Conservation (phyloP, 495 filamentous ascomycete genomes). For the Rostrohypoxylon terebratum region DNA sequence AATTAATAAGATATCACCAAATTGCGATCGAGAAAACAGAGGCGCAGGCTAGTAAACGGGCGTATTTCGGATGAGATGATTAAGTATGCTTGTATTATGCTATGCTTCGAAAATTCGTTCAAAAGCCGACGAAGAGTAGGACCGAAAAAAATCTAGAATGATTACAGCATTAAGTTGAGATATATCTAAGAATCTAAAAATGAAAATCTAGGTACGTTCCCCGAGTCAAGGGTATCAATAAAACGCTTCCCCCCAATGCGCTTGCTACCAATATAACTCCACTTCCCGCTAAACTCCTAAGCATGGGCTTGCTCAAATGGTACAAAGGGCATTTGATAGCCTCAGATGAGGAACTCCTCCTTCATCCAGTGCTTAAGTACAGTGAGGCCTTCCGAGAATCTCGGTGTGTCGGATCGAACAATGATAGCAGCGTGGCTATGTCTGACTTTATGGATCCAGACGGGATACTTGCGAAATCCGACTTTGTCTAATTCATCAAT, state of each 20-base stretch:
- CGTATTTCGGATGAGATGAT: too few species aligned
- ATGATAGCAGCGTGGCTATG: constrained; percentile 95
- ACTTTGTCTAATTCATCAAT: constrained; percentile 79
- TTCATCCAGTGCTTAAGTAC: constrained; percentile 86
- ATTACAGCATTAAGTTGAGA: not conserved
- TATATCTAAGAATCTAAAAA: not conserved
- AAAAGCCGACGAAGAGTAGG: too few species aligned
- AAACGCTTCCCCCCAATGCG: not conserved
- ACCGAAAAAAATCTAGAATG: not conserved
- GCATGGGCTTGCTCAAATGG: not conserved
- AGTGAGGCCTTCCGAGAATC: constrained; percentile 78
- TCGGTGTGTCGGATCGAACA: constrained; percentile 70
- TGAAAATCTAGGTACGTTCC: not conserved
- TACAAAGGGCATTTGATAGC: not conserved
- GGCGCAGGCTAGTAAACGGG: too few species aligned
- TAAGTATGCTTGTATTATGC: too few species aligned
- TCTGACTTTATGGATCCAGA: constrained; percentile 82
- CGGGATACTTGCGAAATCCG: constrained; percentile 82
- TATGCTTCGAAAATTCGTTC: too few species aligned
- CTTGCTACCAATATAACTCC: constrained; percentile 3
- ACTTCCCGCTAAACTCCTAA: constrained; percentile 10
- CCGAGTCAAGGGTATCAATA: constrained; percentile 20
- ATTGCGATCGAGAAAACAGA: too few species aligned
- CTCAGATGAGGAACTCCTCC: constrained; percentile 75
- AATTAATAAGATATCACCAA: too few species aligned